Percentiles rank a stretch among this genome's conserved stretches.
These are phyloP conservation scores for Fusarium lyarnte DNA, from an alignment of 2,329 filamentous ascomycete genomes.

Conservation along the genomic window DNA sequence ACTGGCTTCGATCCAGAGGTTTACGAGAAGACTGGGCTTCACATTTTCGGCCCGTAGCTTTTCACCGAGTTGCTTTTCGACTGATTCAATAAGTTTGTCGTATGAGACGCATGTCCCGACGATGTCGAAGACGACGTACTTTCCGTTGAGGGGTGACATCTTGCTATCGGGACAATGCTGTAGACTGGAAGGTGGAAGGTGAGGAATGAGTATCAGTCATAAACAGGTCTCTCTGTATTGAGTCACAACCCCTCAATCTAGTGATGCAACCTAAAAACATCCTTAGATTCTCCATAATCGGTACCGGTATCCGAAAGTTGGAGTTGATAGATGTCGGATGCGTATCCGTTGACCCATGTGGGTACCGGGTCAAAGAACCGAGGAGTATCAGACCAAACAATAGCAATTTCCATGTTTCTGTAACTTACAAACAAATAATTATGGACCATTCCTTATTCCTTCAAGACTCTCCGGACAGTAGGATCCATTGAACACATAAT, in stretches of 20 bases:
- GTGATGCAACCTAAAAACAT: not conserved
- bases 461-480: accelerated
- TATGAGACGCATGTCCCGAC: constrained; percentile 31
- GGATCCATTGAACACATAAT: not conserved
- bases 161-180: not conserved
- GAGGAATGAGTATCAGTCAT: too few relatives aligned
- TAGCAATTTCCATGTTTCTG: not conserved
- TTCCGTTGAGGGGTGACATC: not conserved
- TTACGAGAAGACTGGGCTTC: constrained; percentile 55
- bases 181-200: accelerated
- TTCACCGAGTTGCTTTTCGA: constrained; percentile 54
- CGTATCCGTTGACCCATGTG: not conserved
- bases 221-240: not conserved
- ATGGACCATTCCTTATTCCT: accelerated
- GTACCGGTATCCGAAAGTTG: not conserved
- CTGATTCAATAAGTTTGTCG: constrained; percentile 42
- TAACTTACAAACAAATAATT: not conserved
- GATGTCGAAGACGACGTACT: constrained; percentile 35
- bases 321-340: not conserved
- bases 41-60: constrained; percentile 52
- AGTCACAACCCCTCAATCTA: not conserved
- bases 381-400: not conserved
- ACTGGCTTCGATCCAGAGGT: constrained; percentile 56
- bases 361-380: not conserved
- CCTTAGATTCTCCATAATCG: not conserved